Conservation (phyloP, 371 early-diverging fungal genomes). For the Mucor velutinosus region DNA sequence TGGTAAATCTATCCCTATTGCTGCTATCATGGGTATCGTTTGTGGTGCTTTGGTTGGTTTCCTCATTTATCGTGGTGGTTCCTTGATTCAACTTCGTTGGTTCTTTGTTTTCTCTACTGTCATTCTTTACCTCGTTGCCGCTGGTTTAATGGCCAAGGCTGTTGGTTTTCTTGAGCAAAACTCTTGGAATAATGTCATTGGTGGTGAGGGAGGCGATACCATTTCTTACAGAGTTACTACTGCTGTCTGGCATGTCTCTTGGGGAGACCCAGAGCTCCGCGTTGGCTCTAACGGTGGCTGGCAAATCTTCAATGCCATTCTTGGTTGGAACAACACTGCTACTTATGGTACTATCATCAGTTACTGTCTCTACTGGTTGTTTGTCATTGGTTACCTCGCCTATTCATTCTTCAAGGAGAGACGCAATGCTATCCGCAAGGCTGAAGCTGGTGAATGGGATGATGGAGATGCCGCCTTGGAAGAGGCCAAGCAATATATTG, state of each 20-base stretch:
- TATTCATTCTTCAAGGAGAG: conserved; percentile 45
- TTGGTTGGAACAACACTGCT: conserved; percentile 81
- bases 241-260: conserved; percentile 42
- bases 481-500: conserved; percentile 25
- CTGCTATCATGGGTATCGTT: conserved; percentile 71
- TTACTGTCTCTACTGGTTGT: conserved; percentile 80
- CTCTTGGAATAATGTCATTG: conserved; percentile 55
- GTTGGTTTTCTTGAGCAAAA: conserved; percentile 65
- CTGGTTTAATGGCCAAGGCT: conserved; percentile 68
- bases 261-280: conserved; percentile 38
- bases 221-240: conserved; percentile 41
- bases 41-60: conserved; percentile 70
- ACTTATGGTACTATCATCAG: conserved; percentile 68
- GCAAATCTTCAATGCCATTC: conserved; percentile 70
- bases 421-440: conserved; percentile 32
- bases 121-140: conserved; percentile 77
- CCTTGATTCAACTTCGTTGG: conserved; percentile 64
- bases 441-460: conserved; percentile 36
- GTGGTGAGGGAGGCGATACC: conserved; percentile 52
- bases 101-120: conserved; percentile 79
- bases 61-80: conserved; percentile 70
- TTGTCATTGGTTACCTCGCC: conserved; percentile 51
- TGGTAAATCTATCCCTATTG: conserved; percentile 74
- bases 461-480: conserved; percentile 35
- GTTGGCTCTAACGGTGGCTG: conserved; percentile 36